Base-by-base conservation (phyloP, 2,329 filamentous ascomycete species). In the Daldinia sp. region DNA sequence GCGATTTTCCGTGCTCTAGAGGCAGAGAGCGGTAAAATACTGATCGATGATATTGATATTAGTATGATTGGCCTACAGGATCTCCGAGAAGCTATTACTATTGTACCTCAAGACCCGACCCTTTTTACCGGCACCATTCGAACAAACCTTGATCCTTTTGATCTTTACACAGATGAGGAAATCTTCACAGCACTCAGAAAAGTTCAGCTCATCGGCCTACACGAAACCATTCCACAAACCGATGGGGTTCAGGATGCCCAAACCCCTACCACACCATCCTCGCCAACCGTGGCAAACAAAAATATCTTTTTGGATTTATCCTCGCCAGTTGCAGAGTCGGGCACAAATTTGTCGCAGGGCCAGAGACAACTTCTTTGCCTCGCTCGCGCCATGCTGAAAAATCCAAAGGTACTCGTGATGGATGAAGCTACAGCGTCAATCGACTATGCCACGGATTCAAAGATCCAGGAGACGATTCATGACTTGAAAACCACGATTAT, bases 361-460 rank as follows among this genome's bases (percentile, higher is more conserved):
- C 95, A 99, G 76, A 89, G 95, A 6, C 95, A 99, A 77, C 89
- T 99, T 8, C 83, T 99, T 58, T 99, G 95, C 75, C 87, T 99
- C 8, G 95, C 94, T 0, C 90, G 95, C 57, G 95, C 95, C 0
- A 87, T 99, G 69, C 89, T 99, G 66, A 97, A 96, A 79, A 87
- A 87, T 30, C 94, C 95, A 0, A 94, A 91, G 68, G 93, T 99
- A 1, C 83, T 99, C n/a, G 90, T 99, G 74, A 98, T 99, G 95
- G 95, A 99, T 77, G 95, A 99, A 81, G 95, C 95, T 0, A 99
- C 95, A 0, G 95, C 95, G 0, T 96, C 92, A 0, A 98, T 99
- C 73, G 95, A 99, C 79, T 98, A 98, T 78, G 90, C 89, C 4
- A 99, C 95, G 1, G 95, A 99, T 73, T 85, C 90, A 50, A 97